Evolutionary conservation across 2,329 filamentous ascomycete genomes (phyloP).

Genomic region (Daldinia sp.): DNA sequence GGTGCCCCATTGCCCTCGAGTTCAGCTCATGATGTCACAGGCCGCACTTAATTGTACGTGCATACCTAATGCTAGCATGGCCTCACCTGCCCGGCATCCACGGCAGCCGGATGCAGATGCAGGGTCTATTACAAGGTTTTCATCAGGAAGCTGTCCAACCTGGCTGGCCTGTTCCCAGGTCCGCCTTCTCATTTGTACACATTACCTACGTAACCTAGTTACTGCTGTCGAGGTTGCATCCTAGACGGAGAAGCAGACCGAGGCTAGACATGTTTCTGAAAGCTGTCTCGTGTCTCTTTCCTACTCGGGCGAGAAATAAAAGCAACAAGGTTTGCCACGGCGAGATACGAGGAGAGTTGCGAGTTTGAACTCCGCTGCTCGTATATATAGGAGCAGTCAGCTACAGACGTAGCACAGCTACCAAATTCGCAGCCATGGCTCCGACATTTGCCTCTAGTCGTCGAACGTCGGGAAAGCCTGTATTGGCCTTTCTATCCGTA

Average conservation of each 20-base stretch:
- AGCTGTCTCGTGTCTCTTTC: slow-evolving; percentile 29
- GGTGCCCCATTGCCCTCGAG: slow-evolving; percentile 3
- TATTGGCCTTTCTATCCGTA: slow-evolving; percentile 42
- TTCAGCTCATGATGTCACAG: slow-evolving; percentile 35
- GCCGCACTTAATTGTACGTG: slow-evolving; percentile 19
- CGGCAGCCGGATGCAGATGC: slow-evolving; percentile 22
- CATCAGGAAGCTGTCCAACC: slow-evolving; percentile 12
- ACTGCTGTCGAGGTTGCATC: slow-evolving; percentile 36
- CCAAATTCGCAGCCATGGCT: slow-evolving; percentile 31
- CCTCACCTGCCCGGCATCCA: slow-evolving; percentile 19
- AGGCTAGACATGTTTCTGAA: slow-evolving; percentile 11
- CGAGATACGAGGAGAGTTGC: slow-evolving; percentile 2
- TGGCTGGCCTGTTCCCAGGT: slow-evolving; percentile 18
- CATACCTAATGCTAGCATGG: slow-evolving; percentile 15
- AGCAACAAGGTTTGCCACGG: slow-evolving; percentile 3
- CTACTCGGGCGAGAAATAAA: slow-evolving; percentile 18
- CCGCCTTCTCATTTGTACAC: slow-evolving; percentile 22
- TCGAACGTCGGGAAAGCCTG: slow-evolving; percentile 40
- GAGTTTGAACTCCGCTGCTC: slow-evolving; percentile 10
- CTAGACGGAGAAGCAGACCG: slow-evolving; percentile 13
- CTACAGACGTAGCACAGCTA: slow-evolving; percentile 1
- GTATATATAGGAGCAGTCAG: slow-evolving; percentile 5
- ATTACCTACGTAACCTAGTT: slow-evolving; percentile 8
- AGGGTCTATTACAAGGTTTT: slow-evolving; percentile 26
- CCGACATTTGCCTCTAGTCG: slow-evolving; percentile 23